A percentile compares a stretch with the other conserved stretches of the same genome.
These are phyloP conservation scores for Aspergillus oerlinghausenensis DNA, from an alignment of 2,329 filamentous ascomycete genomes.

Conservation along the genomic window DNA sequence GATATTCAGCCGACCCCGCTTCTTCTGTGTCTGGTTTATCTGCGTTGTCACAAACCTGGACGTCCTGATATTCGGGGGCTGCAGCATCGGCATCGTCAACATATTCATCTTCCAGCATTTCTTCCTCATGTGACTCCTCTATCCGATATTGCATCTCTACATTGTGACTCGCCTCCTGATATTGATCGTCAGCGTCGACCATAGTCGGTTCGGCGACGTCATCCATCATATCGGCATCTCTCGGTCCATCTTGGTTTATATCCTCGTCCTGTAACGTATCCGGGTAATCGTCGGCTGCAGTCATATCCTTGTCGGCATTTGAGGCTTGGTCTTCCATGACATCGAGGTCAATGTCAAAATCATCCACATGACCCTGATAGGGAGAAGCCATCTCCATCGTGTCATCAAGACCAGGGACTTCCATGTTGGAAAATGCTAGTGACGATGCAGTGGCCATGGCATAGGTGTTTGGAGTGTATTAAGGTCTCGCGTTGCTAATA, in stretches of 20 bases:
- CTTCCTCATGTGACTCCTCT: constrained; percentile 32
- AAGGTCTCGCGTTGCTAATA: not conserved
- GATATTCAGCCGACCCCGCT: not conserved
- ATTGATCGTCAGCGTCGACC: constrained; percentile 31
- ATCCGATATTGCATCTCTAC: constrained; percentile 28
- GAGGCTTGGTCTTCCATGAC: constrained; percentile 54
- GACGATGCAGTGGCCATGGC: constrained; percentile 33
- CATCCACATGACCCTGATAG: constrained; percentile 42
- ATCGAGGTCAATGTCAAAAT: constrained; percentile 58
- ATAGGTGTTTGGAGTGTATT: constrained; percentile 15
- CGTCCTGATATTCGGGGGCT: constrained; percentile 17
- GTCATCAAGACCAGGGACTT: constrained; percentile 37
- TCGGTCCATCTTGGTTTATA: constrained; percentile 24
- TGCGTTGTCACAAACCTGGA: constrained; percentile 11
- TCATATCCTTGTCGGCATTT: constrained; percentile 50
- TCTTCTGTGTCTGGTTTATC: constrained; percentile 3
- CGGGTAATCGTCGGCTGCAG: constrained; percentile 36
- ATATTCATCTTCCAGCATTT: constrained; percentile 39
- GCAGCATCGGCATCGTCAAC: constrained; percentile 31
- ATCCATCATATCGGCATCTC: constrained; percentile 47
- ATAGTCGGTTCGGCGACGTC: constrained; percentile 39
- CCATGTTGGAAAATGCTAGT: constrained; percentile 31
- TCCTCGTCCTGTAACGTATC: constrained; percentile 29
- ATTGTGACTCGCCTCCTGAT: constrained; percentile 22
- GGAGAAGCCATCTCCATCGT: constrained; percentile 42